Percentiles rank a stretch among this genome's conserved stretches.
These are phyloP conservation scores for Starmerella roubikii DNA, from an alignment of 805 yeast species.

Conservation along the genomic window DNA sequence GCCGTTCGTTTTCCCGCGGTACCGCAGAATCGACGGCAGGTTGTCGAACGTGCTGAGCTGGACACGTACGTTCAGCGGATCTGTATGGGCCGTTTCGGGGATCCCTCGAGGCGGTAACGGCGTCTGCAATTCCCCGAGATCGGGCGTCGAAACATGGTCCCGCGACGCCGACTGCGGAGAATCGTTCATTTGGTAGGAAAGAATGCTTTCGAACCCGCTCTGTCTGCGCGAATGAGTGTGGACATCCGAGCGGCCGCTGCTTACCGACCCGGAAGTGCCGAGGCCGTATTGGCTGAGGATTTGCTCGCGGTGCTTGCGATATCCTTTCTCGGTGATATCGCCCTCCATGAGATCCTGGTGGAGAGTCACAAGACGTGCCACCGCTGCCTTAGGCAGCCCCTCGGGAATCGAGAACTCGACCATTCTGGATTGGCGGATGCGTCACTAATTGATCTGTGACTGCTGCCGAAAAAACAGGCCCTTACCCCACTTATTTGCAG, in stretches of 20 bases:
- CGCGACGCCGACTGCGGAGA: constrained; percentile 3
- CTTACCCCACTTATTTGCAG: too few species aligned
- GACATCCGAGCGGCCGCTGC: constrained; percentile 7
- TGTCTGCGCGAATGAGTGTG: constrained; percentile 16
- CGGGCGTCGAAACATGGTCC: not conserved
- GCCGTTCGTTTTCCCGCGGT: constrained; percentile 51
- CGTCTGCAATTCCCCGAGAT: constrained; percentile 13
- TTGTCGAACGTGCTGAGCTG: constrained; percentile 36
- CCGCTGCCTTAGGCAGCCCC: constrained; percentile 21
- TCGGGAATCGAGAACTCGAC: constrained; percentile 22
- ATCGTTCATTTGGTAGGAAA: constrained; percentile 9
- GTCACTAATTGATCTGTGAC: too few species aligned
- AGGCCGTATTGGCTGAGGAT: constrained; percentile 23
- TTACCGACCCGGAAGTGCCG: constrained; percentile 9
- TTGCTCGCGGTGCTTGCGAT: constrained; percentile 41
- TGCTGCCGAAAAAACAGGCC: too few species aligned
- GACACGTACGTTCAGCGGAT: constrained; percentile 27
- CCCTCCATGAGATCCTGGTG: constrained; percentile 37
- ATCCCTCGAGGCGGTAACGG: constrained; percentile 23
- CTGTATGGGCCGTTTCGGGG: constrained; percentile 24
- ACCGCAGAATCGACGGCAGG: constrained; percentile 57
- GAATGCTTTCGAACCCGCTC: constrained; percentile 16
- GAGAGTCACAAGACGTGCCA: constrained; percentile 19
- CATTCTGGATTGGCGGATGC: constrained; percentile 2
- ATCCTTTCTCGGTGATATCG: constrained; percentile 61